Percentiles rank a stretch among this genome's conserved stretches.
phyloP scores from a whole-genome alignment of 139 green algal genomes.

The Coelastrella sp. region DNA sequence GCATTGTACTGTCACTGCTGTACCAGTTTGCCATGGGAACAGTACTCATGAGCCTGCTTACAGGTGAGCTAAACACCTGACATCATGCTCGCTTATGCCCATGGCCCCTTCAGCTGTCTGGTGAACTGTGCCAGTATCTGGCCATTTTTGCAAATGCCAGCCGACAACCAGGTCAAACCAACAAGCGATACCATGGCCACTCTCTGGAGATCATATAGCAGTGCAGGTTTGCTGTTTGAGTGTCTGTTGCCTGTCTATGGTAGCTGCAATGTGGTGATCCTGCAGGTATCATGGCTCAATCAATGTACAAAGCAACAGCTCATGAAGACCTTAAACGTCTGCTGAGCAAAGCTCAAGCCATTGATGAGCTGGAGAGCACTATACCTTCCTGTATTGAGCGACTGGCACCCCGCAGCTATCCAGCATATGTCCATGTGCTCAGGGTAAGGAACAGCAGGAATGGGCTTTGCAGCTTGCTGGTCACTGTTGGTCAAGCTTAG shows the following conservation, averaged over 20 bases:
- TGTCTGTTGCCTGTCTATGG: neutral
- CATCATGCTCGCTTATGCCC: neutral
- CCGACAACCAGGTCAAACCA: neutral
- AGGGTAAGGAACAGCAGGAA: conserved; percentile 1
- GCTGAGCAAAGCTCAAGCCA: conserved; percentile 53
- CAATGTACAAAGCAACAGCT: conserved; percentile 33
- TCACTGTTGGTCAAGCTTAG: neutral
- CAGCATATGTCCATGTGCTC: conserved; percentile 33
- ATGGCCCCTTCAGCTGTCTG: neutral
- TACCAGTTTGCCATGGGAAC: conserved; percentile 58
- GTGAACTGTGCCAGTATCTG: neutral
- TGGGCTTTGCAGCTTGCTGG: neutral
- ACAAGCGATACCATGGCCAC: neutral
- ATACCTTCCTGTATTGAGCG: conserved; percentile 28
- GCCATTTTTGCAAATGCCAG: too few species aligned
- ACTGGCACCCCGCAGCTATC: conserved; percentile 9
- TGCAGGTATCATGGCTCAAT: conserved; percentile 41
- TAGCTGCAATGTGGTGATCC: neutral
- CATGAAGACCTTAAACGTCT: conserved; percentile 53
- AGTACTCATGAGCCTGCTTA: conserved; percentile 68
- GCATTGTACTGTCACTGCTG: conserved; percentile 37
- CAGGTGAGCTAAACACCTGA: neutral
- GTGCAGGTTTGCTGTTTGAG: too few species aligned
- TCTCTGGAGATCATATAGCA: too few species aligned
- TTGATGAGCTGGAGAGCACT: conserved; percentile 52